Evolutionary conservation across 75 land plant genomes (phyloP).

Genomic region (Adiantum capillusveneris): DNA sequence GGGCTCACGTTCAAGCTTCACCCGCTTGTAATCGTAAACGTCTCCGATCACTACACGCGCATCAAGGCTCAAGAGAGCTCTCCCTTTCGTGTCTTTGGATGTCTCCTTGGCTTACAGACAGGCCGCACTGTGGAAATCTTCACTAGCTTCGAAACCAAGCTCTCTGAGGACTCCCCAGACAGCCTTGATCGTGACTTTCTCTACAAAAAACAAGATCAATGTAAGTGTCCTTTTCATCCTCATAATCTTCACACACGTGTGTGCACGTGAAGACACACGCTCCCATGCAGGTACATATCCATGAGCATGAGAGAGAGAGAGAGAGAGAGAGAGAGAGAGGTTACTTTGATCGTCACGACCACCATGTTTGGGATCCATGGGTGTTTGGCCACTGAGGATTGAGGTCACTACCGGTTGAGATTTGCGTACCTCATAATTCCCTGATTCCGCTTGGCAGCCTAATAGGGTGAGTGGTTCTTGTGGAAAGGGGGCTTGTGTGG

Average conservation of each 20-base stretch:
- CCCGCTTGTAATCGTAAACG: slow-evolving; percentile 93
- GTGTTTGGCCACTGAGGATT: too few relatives aligned
- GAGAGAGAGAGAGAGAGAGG: too few relatives aligned
- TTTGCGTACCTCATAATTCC: too few relatives aligned
- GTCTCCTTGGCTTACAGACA: slow-evolving; percentile 86
- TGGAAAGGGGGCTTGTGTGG: too few relatives aligned
- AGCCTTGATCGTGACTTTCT: slow-evolving; percentile 79
- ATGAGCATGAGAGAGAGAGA: neutral
- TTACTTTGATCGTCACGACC: too few relatives aligned
- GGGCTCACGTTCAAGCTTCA: slow-evolving; percentile 99
- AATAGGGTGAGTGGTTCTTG: too few relatives aligned
- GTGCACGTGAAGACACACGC: neutral
- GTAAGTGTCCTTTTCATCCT: slow-evolving; percentile 21
- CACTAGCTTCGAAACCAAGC: slow-evolving; percentile 91
- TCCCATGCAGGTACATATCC: neutral
- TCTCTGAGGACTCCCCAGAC: slow-evolving; percentile 42
- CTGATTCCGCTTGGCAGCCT: too few relatives aligned
- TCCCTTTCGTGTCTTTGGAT: slow-evolving; percentile 72
- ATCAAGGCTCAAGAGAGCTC: slow-evolving; percentile 60
- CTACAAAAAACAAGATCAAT: slow-evolving; percentile 83
- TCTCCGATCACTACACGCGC: slow-evolving; percentile 95
- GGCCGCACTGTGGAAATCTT: slow-evolving; percentile 96
- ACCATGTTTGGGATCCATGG: too few relatives aligned
- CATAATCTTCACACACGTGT: neutral
- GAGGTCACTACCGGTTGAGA: too few relatives aligned